phyloP scores from a whole-genome alignment of 495 filamentous ascomycete species.

The Aspergillus hancockii region DNA sequence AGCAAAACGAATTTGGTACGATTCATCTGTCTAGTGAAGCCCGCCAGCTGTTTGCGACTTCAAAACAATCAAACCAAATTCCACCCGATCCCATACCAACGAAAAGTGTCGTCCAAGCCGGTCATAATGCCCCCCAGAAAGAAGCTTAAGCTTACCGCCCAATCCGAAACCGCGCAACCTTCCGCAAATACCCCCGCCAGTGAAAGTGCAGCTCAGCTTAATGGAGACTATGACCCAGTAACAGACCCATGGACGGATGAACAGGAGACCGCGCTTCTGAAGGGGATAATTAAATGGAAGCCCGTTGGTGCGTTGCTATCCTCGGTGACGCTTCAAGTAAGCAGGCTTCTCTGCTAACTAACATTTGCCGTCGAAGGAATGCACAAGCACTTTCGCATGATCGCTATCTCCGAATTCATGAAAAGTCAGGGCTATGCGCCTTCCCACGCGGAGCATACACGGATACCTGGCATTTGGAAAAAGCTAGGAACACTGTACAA shows the following conservation, averaged over 20 bases:
- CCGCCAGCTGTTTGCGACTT: background rate
- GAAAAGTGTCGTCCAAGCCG: background rate
- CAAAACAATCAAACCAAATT: background rate
- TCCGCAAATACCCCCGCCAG: conserved; percentile 37
- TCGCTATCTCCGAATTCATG: conserved; percentile 82
- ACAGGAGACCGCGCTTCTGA: conserved; percentile 88
- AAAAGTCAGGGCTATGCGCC: conserved; percentile 83
- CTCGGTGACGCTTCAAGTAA: background rate
- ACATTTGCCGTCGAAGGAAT: conserved; percentile 59
- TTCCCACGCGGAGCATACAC: conserved; percentile 68
- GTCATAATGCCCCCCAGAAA: conserved; percentile 73
- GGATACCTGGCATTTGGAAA: conserved; percentile 86
- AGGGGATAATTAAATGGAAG: conserved; percentile 88
- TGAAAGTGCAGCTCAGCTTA: conserved; percentile 34
- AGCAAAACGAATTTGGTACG: conserved; percentile 8
- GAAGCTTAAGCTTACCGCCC: conserved; percentile 48
- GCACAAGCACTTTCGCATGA: conserved; percentile 97
- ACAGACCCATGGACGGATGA: conserved; percentile 92
- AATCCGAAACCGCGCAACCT: conserved; percentile 41
- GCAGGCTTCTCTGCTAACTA: conserved; percentile 7
- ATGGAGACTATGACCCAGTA: conserved; percentile 45
- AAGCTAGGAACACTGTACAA: conserved; percentile 86
- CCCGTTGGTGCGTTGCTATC: conserved; percentile 69
- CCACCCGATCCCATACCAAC: background rate
- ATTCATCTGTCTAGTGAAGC: background rate